Conservation (phyloP, 169 alveolate species). For the Plasmodium fragile region DNA sequence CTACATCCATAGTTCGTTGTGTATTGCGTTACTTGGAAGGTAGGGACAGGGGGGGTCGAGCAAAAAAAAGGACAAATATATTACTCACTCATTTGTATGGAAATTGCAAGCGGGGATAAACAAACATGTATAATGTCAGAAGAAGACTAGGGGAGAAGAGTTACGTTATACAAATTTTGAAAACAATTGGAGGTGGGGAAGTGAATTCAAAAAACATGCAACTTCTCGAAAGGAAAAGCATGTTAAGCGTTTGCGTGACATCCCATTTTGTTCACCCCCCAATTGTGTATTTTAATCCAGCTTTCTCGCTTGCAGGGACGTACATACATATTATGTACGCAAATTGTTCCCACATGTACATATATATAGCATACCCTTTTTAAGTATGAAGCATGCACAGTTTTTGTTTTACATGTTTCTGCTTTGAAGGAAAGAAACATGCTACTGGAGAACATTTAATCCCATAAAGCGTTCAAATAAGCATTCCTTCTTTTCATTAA, state of each 20-base stretch:
- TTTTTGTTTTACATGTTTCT: not conserved
- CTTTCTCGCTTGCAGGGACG: not conserved
- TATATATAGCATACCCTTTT: not conserved
- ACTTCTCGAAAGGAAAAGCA: not conserved
- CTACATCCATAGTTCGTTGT: slow-evolving; percentile 50
- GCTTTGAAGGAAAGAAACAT: not conserved
- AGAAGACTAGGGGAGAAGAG: not conserved
- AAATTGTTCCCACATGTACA: not conserved
- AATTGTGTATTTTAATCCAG: slow-evolving; percentile 5
- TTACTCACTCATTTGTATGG: slow-evolving; percentile 2
- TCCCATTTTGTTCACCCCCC: slow-evolving; percentile 1
- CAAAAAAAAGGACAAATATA: not conserved
- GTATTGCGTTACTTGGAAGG: slow-evolving; percentile 3
- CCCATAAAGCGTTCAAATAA: not conserved
- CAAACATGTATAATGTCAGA: not conserved
- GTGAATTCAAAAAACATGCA: not conserved
- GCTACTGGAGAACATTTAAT: not conserved
- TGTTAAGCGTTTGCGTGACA: not conserved
- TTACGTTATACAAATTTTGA: not conserved
- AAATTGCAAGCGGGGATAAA: not conserved
- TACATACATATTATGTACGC: not conserved
- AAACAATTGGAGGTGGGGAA: not conserved
- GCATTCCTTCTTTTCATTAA: not conserved
- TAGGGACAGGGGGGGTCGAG: not conserved
- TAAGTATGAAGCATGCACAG: not conserved